phyloP scores from a whole-genome alignment of 129 eudicot species.

The Silybum marianum region DNA sequence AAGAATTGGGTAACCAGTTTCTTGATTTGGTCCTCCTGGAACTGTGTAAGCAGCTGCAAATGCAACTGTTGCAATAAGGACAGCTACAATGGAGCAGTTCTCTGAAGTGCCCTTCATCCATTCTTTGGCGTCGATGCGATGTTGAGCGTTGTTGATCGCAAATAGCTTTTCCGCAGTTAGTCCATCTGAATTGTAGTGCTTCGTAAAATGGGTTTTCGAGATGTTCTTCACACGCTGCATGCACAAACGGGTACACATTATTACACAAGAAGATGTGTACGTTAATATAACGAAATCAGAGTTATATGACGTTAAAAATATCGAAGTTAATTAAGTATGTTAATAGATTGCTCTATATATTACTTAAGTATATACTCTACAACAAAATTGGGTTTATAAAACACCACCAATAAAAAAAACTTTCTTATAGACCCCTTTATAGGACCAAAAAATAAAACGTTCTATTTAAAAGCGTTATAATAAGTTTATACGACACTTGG shows the following conservation, averaged over 20 bases:
- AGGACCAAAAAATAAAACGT: too few relatives aligned
- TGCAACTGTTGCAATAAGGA: constrained; percentile 41
- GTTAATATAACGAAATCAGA: not conserved
- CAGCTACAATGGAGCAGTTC: constrained; percentile 30
- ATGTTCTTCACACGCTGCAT: constrained; percentile 25
- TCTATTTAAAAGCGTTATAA: too few relatives aligned
- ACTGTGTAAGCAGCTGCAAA: constrained; percentile 48
- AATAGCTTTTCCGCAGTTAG: constrained; percentile 23
- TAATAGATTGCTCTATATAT: not conserved
- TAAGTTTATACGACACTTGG: too few relatives aligned
- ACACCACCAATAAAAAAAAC: too few relatives aligned
- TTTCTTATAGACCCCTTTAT: too few relatives aligned
- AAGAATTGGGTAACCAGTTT: constrained; percentile 35
- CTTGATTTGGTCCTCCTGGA: constrained; percentile 32
- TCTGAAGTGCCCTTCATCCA: constrained; percentile 25
- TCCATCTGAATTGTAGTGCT: not conserved
- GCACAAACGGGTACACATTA: not conserved
- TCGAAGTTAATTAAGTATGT: not conserved
- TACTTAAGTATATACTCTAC: too few relatives aligned
- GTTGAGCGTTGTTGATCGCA: not conserved
- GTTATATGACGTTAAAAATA: not conserved
- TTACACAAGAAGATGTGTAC: not conserved
- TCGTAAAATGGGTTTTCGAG: not conserved
- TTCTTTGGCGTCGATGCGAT: constrained; percentile 22
- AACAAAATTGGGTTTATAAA: too few relatives aligned